Evolutionary conservation across 306 rosid species (phyloP), one percentile per base, ranked within the genome.

Genomic region (Ceratonia siliqua): DNA sequence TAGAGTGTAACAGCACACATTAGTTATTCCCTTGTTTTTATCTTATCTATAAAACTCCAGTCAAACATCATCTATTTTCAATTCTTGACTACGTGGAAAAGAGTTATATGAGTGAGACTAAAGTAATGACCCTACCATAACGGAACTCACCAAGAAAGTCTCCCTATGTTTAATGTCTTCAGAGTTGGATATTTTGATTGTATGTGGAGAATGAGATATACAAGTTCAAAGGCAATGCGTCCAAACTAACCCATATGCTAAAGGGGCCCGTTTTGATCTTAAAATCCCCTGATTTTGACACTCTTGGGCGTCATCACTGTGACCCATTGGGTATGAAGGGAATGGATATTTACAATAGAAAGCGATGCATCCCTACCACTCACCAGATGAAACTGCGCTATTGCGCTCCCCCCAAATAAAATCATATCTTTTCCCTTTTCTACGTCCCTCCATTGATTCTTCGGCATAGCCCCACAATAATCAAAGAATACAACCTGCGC

Each of bases 231-330:
- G 43, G 15, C 5, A 11, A 10, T 22, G 72, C 24, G 41, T 46
- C 62, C 22, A 58, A 50, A 58, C 46, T 49, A 50, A 58, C 32
- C 27, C 55, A 36, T 28, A 22, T 70, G 72, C 25, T 35, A 73
- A 45, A 43, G 83, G 94, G 87, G 15, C 87, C 86, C 86, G 8
- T 24, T 77, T 83, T 72, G 88, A 89, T 89, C 67, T 5, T 17
- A 65, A 43, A 68, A 87, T 84, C 82, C 62, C 20, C 68, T 58
- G 78, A 74, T 35, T 68, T 77, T 64, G 84, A 67, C 73, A 64
- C 81, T 38, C 72, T 20, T 18, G 21, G 39, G 55, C 73, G 4
- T 30, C 42, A 43, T 28, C 57, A 70, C 10, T 22, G 48, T 67
- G 68, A 32, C 68, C 41, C 65, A 8, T 28, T 24, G 9, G 25